A percentile compares a stretch with the other conserved stretches of the same genome.
Evolutionary conservation across 2,329 filamentous ascomycete genomes (phyloP).

Genomic region (Talaromyces atroroseus): DNA sequence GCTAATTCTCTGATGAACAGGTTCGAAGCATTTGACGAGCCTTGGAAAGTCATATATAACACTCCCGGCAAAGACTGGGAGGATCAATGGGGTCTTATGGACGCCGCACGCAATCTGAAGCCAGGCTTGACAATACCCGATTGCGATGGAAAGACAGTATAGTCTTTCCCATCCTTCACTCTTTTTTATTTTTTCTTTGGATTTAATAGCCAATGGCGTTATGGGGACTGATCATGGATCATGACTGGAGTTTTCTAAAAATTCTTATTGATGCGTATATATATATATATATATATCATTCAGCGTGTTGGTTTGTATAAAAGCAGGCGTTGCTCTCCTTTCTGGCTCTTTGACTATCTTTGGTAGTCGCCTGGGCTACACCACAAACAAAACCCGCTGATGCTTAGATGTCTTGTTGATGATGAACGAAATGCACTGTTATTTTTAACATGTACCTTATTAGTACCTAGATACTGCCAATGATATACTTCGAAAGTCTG

Average conservation of each 20-base stretch:
- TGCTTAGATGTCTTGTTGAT: not conserved
- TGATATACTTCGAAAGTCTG: no score
- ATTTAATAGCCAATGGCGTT: not conserved
- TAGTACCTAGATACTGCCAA: not conserved
- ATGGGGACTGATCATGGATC: not conserved
- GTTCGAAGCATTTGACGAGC: slow-evolving; percentile 95
- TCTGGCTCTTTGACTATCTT: not conserved
- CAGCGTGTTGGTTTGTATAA: not conserved
- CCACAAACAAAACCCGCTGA: not conserved
- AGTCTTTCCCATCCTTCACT: not conserved
- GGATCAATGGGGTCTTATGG: slow-evolving; percentile 91
- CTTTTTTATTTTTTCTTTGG: slow-evolving; percentile 9
- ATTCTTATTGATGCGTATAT: not conserved
- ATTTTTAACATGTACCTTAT: not conserved
- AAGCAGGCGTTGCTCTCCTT: not conserved
- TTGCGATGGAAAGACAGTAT: slow-evolving; percentile 66
- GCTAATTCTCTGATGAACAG: slow-evolving; percentile 28
- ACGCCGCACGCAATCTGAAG: slow-evolving; percentile 78
- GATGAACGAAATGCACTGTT: not conserved
- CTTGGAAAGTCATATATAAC: slow-evolving; percentile 82
- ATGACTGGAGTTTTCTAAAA: not conserved
- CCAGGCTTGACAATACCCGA: slow-evolving; percentile 77
- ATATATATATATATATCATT: slow-evolving; percentile 3
- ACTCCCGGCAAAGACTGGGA: slow-evolving; percentile 69
- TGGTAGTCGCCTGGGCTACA: not conserved